Base-by-base conservation (phyloP, 345 rosid species). In the Rhizophora apiculata region DNA sequence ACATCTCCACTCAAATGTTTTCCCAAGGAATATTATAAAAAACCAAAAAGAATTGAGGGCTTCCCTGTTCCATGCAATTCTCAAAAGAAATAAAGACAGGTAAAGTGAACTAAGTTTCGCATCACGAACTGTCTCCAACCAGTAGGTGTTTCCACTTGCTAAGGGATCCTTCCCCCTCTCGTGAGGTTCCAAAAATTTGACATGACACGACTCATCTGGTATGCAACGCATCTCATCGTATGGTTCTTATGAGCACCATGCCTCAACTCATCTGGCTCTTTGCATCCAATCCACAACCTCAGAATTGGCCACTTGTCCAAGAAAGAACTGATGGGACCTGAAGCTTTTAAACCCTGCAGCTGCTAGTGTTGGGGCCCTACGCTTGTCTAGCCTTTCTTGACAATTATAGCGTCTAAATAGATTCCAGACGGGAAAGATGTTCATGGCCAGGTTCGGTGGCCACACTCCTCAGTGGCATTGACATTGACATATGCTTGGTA, bases 231-330 rank as follows among this genome's bases (percentile, higher is more conserved):
- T 52, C 32, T 22, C 31, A 52, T 62, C 7, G 26, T n/a, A 6
- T 8, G 24, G 60, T 15, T 6, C 26, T 26, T 52, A 6, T 1
- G 53, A 51, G 22, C 24, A 21, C 59, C n/a, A 21, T 31, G 3
- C 43, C 6, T 34, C 24, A 51, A 36, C 22, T 8, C 21, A 6
- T 53, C 20, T 11, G 15, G n/a, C 32, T 39, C 64, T 34, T 60
- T n/a, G 26, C 74, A 34, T 39, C 30, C 43, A 26, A n/a, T 51
- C 18, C 63, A 31, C 54, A 46, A 43, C 32, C 55, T 37, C 6
- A 48, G 58, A 62, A 66, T 62, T 66, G 82, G 22, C 60, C 82
- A 74, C 72, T 51, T 74, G 75, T 54, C 61, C 20, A 8, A 22
- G 32, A 58, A 26, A 53, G 52, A 72, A 60, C 70, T 64, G 55